Evolutionary conservation across 2,329 filamentous ascomycete genomes (phyloP), one percentile per base, ranked within the genome.

Genomic region (Beauveria pseudobassiana): DNA sequence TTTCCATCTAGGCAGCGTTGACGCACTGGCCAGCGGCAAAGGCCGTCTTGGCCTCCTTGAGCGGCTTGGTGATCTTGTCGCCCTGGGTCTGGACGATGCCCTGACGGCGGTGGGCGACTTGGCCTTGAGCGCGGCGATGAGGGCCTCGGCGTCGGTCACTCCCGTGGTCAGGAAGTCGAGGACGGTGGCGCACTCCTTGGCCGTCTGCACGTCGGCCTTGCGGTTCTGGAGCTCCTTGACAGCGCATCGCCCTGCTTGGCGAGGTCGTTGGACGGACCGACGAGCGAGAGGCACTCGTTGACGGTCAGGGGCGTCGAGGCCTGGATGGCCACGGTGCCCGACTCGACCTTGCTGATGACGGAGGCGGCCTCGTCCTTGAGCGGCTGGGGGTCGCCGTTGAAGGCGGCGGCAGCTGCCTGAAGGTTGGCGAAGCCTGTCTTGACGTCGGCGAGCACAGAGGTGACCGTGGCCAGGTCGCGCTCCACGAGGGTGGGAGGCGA

Each of bases 401-500:
- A 65, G 16, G 20, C 50, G 8, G 50, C 43, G 16, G 61, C 58
- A 5, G 64, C 64, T 18, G 9, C 24, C 28, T 49, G 53, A 20
- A 65, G 48, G 45, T 48, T 46, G 46, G n/a, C 30, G 51, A 64
- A 63, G 43, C 63, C 63, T 10, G 38, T 53, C 34, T 58, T 63
- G 18, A 65, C 63, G 5, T 61, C 53, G n/a, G 53, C 54, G 20
- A 65, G 63, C 16, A 65, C 64, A 9, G 57, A 59, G 6, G 53
- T 64, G 51, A 59, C 64, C 3, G 63, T 63, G 20, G 57, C 45
- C 4, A 64, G 42, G 40, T 65, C 64, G 18, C 63, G 64, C 24
- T 61, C 61, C 18, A 59, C 55, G 55, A 63, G 34, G 4, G 62
- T 48, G 34, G 62, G 52, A 20, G 59, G 51, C 12, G 45, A 56